Evolutionary conservation across 2,329 filamentous ascomycete species (phyloP), one percentile per base, ranked within the genome.

Genomic region (Fusarium beomiforme): DNA sequence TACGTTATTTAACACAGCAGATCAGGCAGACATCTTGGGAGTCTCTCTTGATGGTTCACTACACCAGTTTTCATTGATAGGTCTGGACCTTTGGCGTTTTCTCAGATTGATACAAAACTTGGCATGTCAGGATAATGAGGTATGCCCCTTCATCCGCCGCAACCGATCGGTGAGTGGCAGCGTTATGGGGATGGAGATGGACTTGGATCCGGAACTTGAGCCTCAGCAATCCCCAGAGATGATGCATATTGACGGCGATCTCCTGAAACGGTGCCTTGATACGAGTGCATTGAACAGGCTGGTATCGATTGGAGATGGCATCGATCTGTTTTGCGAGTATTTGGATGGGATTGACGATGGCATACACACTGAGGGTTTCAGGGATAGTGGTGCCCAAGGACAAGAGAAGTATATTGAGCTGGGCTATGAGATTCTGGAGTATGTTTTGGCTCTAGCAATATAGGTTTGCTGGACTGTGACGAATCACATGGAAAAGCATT

Each of bases 41-140:
- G 84, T 91, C 10, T 88, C 88, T 10, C 85, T 94, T 36, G 89
- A 93, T 75, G 93, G 93, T 3, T 89, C 90, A 1, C 75, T 95
- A 26, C 88, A 89, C 68, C 88, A 92, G 60, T 91, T 98, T 73
- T 87, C 87, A 2, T 81, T 95, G 17, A 81, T 98, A 1, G 83
- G 85, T 13, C 75, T 86, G 21, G 80, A 87, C 4, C 86, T 91
- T 11, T 92, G 91, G 88, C 85, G 86, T 10, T 83, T 97, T 7
- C 84, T 98, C 8, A 86, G 87, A 62, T 89, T 95, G 69, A 78
- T 98, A 3, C 91, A 97, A 76, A 91, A 92, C 64, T 78, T 97
- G 50, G 89, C 88, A 31, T 79, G 85, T 49, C 78, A 80, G 29
- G 86, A 85, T 29, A 75, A 79, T 10, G 70, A 77, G 6, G 79